Percentiles rank a stretch among this genome's conserved stretches.
Conservation (phyloP, 257 asterid genomes). For the Capsicum baccatum region DNA sequence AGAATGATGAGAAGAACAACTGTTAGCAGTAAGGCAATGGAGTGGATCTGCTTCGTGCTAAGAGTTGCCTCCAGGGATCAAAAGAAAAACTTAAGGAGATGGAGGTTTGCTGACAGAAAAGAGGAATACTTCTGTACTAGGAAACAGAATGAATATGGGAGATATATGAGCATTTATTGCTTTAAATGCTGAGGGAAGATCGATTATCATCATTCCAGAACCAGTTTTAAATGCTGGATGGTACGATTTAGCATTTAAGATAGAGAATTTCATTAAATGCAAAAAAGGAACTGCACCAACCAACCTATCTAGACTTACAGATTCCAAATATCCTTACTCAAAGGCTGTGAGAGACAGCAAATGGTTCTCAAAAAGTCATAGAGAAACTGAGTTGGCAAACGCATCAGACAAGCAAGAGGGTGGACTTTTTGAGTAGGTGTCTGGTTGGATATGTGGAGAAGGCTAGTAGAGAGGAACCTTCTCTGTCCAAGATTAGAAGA, state of each 20-base stretch:
- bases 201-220: neutral
- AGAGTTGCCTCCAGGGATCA: neutral
- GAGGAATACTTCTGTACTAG: neutral
- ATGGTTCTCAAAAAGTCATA: neutral
- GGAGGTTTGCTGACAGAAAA: neutral
- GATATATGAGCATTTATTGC: neutral
- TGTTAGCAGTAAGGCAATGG: no score
- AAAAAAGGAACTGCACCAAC: neutral
- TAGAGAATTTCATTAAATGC: no score
- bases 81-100: neutral
- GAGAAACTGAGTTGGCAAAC: neutral
- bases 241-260: neutral
- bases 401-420: neutral
- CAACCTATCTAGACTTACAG: neutral
- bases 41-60: no score
- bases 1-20: neutral
- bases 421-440: neutral
- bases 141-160: neutral
- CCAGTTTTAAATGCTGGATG: neutral
- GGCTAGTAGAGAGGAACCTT: neutral
- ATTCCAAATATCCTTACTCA: neutral
- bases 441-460: neutral
- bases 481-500: neutral
- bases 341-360: neutral
- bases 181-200: neutral